Base-by-base conservation (phyloP, 2,329 filamentous ascomycete genomes). In the Fusarium oligoseptatum region DNA sequence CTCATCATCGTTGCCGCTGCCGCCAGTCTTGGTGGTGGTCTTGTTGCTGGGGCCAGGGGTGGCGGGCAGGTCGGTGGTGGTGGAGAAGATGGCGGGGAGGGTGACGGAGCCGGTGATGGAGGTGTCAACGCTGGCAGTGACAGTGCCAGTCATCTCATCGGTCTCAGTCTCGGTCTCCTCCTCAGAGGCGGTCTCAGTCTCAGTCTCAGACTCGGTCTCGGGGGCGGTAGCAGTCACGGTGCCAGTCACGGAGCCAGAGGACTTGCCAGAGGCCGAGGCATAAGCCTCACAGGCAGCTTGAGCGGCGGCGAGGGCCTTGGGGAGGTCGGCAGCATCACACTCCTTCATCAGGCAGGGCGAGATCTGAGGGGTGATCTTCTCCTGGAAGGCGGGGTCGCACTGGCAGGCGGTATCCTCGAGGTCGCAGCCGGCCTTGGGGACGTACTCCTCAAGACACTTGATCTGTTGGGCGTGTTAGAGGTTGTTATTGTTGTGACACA, bases 391-490 rank as follows among this genome's bases (percentile, higher is more conserved):
- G 17, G 79, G n/a, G 29, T 79, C 74, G 78, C 85, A 87, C 74
- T 81, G 81, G 79, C 85, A 87, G 60, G 75, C 77, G 11, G 80
- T 77, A 70, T 86, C 84, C 60, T 70, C 71, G 73, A 82, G 69
- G 5, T 70, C 41, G 77, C 85, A 86, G 76, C 83, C 83, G 55
- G 80, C 79, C 68, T 80, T 68, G 63, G 78, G 69, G 70, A 87
- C 79, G 69, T 80, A 80, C 17, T 80, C 75, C 43, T 72, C 37
- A 17, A 87, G 80, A 69, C 85, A 87, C 39, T 74, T 29, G 48
- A 77, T 41, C 81, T 83, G 57, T 29, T 15, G 24, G n/a, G 22
- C 27, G n/a, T 11, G 63, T 73, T 52, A 65, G 56, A 15, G 9
- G 29, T 29, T 29, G 29, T 29, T 37, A 36, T 6, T 39, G 45